Conservation (phyloP, 1,284 basidiomycete species). For the Heterobasidion annosum region DNA sequence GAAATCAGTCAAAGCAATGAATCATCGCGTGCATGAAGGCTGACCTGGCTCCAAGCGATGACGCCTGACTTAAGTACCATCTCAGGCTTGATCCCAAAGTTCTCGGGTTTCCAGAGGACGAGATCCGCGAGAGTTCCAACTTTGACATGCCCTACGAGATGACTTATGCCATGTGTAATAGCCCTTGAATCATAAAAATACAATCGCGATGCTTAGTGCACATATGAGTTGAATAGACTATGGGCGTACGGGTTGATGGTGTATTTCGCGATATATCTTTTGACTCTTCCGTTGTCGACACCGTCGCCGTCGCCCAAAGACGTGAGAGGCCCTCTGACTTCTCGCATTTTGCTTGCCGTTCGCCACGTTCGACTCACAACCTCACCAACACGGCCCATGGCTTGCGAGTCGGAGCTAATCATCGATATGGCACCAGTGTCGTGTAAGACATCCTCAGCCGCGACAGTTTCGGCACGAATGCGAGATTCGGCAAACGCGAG, state of each 20-base stretch:
- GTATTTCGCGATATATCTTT: slow-evolving; percentile 94
- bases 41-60: slow-evolving; percentile 82
- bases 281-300: slow-evolving; percentile 91
- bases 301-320: slow-evolving; percentile 55
- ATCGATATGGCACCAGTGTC: slow-evolving; percentile 94
- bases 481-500: slow-evolving; percentile 96
- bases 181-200: slow-evolving; percentile 43
- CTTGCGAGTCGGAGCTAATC: slow-evolving; percentile 94
- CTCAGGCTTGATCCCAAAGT: slow-evolving; percentile 89
- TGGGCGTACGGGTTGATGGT: slow-evolving; percentile 92
- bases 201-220: slow-evolving; percentile 1
- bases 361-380: slow-evolving; percentile 93
- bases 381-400: slow-evolving; percentile 97
- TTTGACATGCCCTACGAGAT: slow-evolving; percentile 81
- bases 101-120: slow-evolving; percentile 89
- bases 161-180: slow-evolving; percentile 88
- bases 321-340: slow-evolving; percentile 63
- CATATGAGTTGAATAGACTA: neutral
- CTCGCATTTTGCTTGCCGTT: slow-evolving; percentile 92
- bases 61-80: slow-evolving; percentile 93
- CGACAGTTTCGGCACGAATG: slow-evolving; percentile 94
- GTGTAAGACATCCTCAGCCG: slow-evolving; percentile 95
- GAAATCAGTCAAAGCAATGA: neutral
- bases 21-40: slow-evolving; percentile 9
- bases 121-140: slow-evolving; percentile 87